phyloP scores from a whole-genome alignment of 352 stramenopile species.

The Phytophthora litchii region DNA sequence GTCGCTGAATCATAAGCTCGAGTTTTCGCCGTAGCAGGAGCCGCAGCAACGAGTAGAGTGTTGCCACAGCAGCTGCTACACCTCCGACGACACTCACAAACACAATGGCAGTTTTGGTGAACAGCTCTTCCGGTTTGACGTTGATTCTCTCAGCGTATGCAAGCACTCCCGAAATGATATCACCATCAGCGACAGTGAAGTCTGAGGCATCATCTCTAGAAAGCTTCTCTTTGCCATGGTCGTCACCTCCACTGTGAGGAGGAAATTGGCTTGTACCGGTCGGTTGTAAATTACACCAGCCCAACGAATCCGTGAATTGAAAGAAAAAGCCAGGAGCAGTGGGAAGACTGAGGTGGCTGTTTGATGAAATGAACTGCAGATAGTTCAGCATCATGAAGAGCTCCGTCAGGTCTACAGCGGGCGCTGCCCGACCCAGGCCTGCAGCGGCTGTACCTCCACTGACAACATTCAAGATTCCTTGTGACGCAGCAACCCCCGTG shows the following conservation, averaged over 20 bases:
- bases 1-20: slow-evolving; percentile 58
- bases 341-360: slow-evolving; percentile 66
- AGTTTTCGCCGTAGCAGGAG: slow-evolving; percentile 52
- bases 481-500: slow-evolving; percentile 25
- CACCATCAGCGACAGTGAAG: slow-evolving; percentile 65
- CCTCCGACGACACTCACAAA: slow-evolving; percentile 62
- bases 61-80: slow-evolving; percentile 62
- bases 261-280: not conserved
- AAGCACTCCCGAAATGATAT: slow-evolving; percentile 78
- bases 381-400: slow-evolving; percentile 75
- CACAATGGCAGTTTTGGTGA: slow-evolving; percentile 73
- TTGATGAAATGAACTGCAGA: slow-evolving; percentile 72
- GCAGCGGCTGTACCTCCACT: slow-evolving; percentile 7
- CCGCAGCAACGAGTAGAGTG: slow-evolving; percentile 58
- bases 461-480: slow-evolving; percentile 35
- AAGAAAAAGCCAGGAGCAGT: slow-evolving; percentile 65
- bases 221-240: slow-evolving; percentile 24
- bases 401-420: slow-evolving; percentile 53
- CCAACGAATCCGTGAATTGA: slow-evolving; percentile 73
- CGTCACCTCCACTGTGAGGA: slow-evolving; percentile 6
- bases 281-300: slow-evolving; percentile 63
- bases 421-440: slow-evolving; percentile 24
- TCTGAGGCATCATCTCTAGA: slow-evolving; percentile 40
- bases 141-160: slow-evolving; percentile 70
- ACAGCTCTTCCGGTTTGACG: slow-evolving; percentile 70